Evolutionary conservation across 495 filamentous ascomycete species (phyloP).

Genomic region (Elasticomyces elasticus): DNA sequence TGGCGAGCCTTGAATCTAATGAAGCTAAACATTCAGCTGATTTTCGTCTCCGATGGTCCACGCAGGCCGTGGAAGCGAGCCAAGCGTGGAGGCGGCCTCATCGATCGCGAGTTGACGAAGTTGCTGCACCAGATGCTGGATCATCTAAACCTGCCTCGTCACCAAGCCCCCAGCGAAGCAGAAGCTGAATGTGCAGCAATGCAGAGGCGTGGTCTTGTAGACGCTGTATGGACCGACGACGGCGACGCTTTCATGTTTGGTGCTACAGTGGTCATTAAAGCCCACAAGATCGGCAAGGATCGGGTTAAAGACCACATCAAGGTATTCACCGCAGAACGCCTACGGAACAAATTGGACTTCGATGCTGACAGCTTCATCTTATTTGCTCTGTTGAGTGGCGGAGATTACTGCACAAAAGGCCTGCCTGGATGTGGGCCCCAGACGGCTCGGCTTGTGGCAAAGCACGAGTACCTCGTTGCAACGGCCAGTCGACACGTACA

Average conservation of each 20-base stretch:
- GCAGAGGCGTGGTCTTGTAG: conserved; percentile 21
- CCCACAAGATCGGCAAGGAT: conserved; percentile 20
- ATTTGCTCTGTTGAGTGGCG: conserved; percentile 24
- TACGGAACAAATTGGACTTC: conserved; percentile 9
- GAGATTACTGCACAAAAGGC: conserved; percentile 25
- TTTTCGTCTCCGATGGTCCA: conserved; percentile 27
- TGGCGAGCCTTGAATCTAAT: conserved; percentile 20
- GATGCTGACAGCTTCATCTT: conserved; percentile 20
- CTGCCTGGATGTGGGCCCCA: conserved; percentile 21
- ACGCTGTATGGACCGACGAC: conserved; percentile 27
- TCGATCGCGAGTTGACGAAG: conserved; percentile 17
- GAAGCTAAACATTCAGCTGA: conserved; percentile 24
- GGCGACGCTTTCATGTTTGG: conserved; percentile 27
- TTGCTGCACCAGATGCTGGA: conserved; percentile 17
- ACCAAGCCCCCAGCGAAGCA: conserved; percentile 24
- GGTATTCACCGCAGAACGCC: conserved; percentile 10
- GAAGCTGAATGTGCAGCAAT: conserved; percentile 27
- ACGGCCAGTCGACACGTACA: conserved; percentile 4
- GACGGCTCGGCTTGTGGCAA: conserved; percentile 10
- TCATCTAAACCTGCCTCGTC: conserved; percentile 16
- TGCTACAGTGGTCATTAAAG: conserved; percentile 20
- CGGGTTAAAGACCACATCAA: conserved; percentile 8
- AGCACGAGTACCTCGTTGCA: conserved; percentile 5
- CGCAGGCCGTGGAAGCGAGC: conserved; percentile 20
- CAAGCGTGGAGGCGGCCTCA: conserved; percentile 6